Evolutionary conservation across 805 yeast species (phyloP), one percentile per base, ranked within the genome.

Genomic region (Kodamaea lidongshanica): DNA sequence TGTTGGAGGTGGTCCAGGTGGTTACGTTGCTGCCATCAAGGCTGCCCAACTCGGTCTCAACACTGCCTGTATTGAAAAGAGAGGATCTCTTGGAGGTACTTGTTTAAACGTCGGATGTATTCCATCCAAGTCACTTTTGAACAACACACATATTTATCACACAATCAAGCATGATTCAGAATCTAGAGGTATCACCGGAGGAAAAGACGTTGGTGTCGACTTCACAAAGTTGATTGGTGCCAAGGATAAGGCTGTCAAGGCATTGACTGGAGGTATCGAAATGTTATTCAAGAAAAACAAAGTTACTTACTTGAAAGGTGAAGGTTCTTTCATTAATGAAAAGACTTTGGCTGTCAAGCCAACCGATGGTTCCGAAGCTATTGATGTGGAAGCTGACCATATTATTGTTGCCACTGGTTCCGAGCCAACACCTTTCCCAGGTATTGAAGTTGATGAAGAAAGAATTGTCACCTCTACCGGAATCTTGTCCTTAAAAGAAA

Each of bases 1-100:
- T 48, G 82, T 92, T 53, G 99, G 99, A 46, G 97, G 96, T 50
- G 99, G 99, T 37, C 99, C 99, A 46, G 99, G 97, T 61, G 99
- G 99, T 40, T 92, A 92, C 60, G 92, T 92, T 48, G 97, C 96
- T 33, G 98, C 99, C 52, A 92, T 92, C 61, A 89, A 86, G 63
- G 96, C 96, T 38, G 98, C 98, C 29, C 99, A 92, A 70, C 71
- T 88, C 38, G 96, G 96, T 23, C 73, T 70, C 48, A 79, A 88
- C 61, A 86, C 96, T 33, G 98, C 96, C 19, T 92, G 98, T 74
- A 69, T 92, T 44, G 99, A 92, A 63, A 87, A 86, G 67, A 81
- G 99, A 63, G 99, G 99, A 26, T 65, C 77, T 25, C 74, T 94
- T 41, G 99, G 99, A 41, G 99, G 99, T 52, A 92, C 98, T 34